Percentiles rank a stretch among this genome's conserved stretches.
Evolutionary conservation across 768 basidiomycete genomes (phyloP).

Genomic region (Boletus sensibilis): DNA sequence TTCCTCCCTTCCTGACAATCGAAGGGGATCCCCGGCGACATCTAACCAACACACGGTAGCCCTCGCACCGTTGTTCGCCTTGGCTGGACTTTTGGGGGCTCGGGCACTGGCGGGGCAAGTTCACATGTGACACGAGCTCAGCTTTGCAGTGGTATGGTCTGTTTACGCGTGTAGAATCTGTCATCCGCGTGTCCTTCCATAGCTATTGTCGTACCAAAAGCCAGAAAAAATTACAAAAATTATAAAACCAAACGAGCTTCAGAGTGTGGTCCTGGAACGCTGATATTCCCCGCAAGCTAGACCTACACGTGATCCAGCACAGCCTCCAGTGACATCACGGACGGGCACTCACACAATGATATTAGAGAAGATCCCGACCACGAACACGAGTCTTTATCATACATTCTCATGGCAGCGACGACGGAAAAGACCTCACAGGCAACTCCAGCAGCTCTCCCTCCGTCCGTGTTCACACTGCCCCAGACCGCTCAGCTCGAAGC

Average conservation of each 20-base stretch:
- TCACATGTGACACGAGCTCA: conserved; percentile 9
- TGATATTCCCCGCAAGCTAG: too few species aligned
- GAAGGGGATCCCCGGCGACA: background rate
- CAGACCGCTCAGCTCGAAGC: conserved; percentile 94
- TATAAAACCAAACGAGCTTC: background rate
- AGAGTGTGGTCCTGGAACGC: background rate
- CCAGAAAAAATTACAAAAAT: conserved; percentile 7
- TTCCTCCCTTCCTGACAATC: background rate
- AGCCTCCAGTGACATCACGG: too few species aligned
- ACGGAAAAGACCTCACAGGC: conserved; percentile 31
- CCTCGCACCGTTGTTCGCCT: background rate
- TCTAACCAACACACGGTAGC: background rate
- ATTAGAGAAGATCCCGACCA: too few species aligned
- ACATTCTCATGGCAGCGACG: conserved; percentile 16
- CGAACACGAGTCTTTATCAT: background rate
- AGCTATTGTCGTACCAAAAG: conserved; percentile 11
- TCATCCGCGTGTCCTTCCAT: conserved; percentile 4
- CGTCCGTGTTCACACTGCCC: conserved; percentile 85
- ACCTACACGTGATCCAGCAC: too few species aligned
- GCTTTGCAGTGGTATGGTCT: conserved; percentile 8
- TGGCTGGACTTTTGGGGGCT: background rate
- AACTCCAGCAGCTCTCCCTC: conserved; percentile 49
- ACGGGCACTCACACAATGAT: too few species aligned
- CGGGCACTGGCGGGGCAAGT: background rate
- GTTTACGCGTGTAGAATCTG: conserved; percentile 4